Conservation (phyloP, 139 green algal species). For the Micractinium sp. region DNA sequence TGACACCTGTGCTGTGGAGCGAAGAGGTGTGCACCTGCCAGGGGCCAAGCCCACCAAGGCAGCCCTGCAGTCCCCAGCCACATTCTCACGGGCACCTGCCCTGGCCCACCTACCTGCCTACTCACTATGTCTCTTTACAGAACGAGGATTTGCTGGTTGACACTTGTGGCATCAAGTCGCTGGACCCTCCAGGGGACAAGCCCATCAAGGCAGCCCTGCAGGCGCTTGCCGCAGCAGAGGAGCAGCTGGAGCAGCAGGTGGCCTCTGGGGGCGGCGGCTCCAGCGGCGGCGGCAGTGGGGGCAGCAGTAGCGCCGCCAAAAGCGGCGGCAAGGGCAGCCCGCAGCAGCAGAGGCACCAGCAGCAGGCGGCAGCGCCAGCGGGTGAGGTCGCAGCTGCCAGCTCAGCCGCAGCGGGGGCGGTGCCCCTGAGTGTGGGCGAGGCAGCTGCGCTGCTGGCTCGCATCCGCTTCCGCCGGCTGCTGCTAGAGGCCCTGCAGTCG, state of each 20-base stretch:
- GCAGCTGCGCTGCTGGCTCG: constrained; percentile 51
- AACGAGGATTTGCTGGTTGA: constrained; percentile 66
- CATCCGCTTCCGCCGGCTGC: constrained; percentile 53
- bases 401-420: background rate
- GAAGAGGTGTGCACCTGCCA: constrained; percentile 45
- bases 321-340: background rate
- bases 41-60: background rate
- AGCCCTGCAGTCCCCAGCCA: constrained; percentile 36
- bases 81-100: too few relatives aligned
- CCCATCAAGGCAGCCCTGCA: constrained; percentile 29
- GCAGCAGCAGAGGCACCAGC: constrained; percentile 1
- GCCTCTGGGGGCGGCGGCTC: background rate
- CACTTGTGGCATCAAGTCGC: constrained; percentile 54
- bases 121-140: constrained; percentile 8
- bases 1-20: constrained; percentile 57
- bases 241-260: constrained; percentile 17
- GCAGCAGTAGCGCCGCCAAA: background rate
- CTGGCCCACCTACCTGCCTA: too few relatives aligned
- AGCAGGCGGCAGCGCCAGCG: background rate
- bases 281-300: background rate
- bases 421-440: background rate
- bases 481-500: constrained; percentile 41
- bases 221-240: constrained; percentile 25
- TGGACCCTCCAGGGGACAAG: constrained; percentile 37
- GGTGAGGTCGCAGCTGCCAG: background rate